Base-by-base conservation (phyloP, 352 stramenopile genomes). In the Pythium myriotylum region DNA sequence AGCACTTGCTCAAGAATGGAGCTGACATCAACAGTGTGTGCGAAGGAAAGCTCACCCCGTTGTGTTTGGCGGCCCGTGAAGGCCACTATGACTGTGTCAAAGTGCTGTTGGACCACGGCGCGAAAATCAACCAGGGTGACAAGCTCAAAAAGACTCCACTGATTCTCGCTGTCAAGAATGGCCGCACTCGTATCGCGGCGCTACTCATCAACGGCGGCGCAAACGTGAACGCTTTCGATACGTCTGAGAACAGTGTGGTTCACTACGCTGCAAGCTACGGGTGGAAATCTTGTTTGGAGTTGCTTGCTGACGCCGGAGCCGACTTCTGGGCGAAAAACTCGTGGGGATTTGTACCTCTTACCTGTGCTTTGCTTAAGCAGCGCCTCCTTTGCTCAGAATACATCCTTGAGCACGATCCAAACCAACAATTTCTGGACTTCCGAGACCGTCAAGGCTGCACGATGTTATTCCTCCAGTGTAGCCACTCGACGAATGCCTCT, bases 101-200 rank as follows among this genome's bases (percentile, higher is more conserved):
- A 7, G 24, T 82, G 1, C 59, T 94, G 10, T 33, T 91, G 4
- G 62, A 78, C 4, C 70, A 88, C 14, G 70, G 66, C 2, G 81
- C 81, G 3, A 86, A 86, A 4, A 72, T 92, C 8, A 73, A 92
- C 63, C 26, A 74, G 1, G 72, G 75, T 12, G 75, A 94, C 61
- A 94, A 94, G 43, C 70, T 90, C 13, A 88, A 89, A 58, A 91
- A 91, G 50, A 91, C 84, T 1, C 84, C 84, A 23, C 66, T 94
- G 4, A 87, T 94, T 9, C 72, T 83, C 23, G 84, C 84, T 5
- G 76, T 89, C 40, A 94, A 92, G 62, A 94, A 94, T 17, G 84
- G 84, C 0, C 69, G 91, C 49, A 79, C 77, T 0, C 57, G 57
- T 7, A 55, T 89, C 17, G 81, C 84, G 0, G 73, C 68, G 4